Conservation (phyloP, 176 grass and related monocot genomes). For the Lolium rigidum region DNA sequence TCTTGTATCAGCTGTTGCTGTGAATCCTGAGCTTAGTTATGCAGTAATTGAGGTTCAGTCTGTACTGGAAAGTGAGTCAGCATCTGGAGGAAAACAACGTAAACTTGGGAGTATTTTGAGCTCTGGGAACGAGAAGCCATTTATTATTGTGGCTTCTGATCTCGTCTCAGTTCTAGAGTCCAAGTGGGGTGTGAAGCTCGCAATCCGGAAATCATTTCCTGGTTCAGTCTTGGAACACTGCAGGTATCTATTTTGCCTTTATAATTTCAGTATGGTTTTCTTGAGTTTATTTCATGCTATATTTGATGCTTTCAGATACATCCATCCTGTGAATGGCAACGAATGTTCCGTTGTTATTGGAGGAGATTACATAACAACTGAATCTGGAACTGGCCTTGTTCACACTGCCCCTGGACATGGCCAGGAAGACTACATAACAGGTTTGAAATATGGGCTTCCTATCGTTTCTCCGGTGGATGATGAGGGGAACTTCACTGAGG, state of each 20-base stretch:
- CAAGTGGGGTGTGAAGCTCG: constrained; percentile 84
- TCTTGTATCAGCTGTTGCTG: constrained; percentile 85
- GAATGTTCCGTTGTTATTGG: constrained; percentile 91
- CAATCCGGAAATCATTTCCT: constrained; percentile 69
- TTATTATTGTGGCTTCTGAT: constrained; percentile 79
- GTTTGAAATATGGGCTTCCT: constrained; percentile 93
- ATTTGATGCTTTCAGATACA: constrained; percentile 61
- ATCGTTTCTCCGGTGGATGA: constrained; percentile 92
- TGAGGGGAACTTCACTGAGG: constrained; percentile 88
- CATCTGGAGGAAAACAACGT: constrained; percentile 55
- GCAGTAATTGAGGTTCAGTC: constrained; percentile 71
- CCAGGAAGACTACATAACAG: constrained; percentile 94
- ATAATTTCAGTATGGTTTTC: constrained; percentile 18
- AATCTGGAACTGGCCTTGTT: constrained; percentile 97
- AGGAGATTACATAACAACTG: constrained; percentile 97
- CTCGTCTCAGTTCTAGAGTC: constrained; percentile 84
- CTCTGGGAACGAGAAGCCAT: constrained; percentile 55
- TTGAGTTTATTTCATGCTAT: constrained; percentile 28
- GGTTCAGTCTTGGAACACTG: constrained; percentile 88
- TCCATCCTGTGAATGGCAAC: constrained; percentile 81
- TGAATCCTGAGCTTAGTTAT: constrained; percentile 85
- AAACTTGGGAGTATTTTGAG: constrained; percentile 77
- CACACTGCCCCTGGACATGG: constrained; percentile 99
- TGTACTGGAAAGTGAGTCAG: constrained; percentile 44
- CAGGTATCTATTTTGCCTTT: constrained; percentile 61